These are phyloP conservation scores for Tuber magnatum DNA, from an alignment of 495 filamentous ascomycete species.

Conservation along the genomic window DNA sequence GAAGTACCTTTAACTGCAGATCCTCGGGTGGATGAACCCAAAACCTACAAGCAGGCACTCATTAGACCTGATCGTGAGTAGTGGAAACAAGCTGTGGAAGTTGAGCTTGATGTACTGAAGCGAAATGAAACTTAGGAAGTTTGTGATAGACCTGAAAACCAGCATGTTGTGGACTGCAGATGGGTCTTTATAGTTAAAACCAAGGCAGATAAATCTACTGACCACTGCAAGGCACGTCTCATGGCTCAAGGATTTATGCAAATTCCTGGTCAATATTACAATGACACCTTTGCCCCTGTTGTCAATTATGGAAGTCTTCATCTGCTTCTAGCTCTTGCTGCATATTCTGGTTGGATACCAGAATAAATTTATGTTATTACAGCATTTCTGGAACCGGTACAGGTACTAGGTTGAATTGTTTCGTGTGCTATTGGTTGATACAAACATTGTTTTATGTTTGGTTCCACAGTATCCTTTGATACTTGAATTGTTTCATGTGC, in stretches of 20 bases:
- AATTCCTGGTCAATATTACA: constrained; percentile 33
- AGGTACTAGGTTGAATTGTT: too few species aligned
- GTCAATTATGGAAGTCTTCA: constrained; percentile 12
- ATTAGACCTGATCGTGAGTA: not conserved
- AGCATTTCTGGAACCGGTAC: too few species aligned
- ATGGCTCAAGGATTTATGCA: constrained; percentile 37
- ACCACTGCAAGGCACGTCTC: constrained; percentile 35
- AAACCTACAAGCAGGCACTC: not conserved
- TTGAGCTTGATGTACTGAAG: not conserved
- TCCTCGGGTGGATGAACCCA: not conserved
- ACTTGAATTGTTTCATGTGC: too few species aligned
- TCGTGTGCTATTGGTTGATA: too few species aligned
- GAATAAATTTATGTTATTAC: constrained; percentile 19
- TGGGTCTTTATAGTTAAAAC: constrained; percentile 38
- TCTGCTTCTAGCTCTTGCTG: constrained; percentile 17
- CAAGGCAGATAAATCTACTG: constrained; percentile 4
- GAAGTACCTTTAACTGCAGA: not conserved
- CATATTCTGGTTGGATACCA: constrained; percentile 10
- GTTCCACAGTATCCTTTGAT: too few species aligned
- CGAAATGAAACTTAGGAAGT: not conserved
- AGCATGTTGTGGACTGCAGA: constrained; percentile 24
- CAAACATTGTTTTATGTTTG: too few species aligned
- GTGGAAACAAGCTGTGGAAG: constrained; percentile 7
- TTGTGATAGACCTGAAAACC: not conserved
- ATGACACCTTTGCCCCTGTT: constrained; percentile 37